Evolutionary conservation across 441 rosid species (phyloP), one percentile per base, ranked within the genome.

Genomic region (Omphalea diandra): DNA sequence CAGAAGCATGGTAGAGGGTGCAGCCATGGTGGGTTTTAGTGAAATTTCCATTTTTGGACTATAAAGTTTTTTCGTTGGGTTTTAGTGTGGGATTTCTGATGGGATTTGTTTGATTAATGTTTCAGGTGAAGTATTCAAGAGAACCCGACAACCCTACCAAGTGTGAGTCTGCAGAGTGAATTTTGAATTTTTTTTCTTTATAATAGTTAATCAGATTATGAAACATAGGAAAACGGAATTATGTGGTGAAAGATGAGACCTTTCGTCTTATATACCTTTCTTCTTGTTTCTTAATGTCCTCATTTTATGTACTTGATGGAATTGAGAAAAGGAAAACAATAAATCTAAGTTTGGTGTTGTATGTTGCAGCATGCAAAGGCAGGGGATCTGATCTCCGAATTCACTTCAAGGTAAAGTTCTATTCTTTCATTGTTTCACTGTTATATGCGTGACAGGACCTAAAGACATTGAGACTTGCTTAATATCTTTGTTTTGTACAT

Each of bases 101-200:
- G 41, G 24, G 20, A 52, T 72, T n/a, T 58, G 47, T 55, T 72
- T 46, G 36, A 27, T 56, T 73, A 49, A 18, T 41, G 57, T 79
- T 38, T 75, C 83, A 90, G 90, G 90, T 87, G 83, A 90, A 87
- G 86, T 90, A 90, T 73, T 90, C 90, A 7, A 83, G 80, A 61
- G 93, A 90, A 75, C 88, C 93, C 4, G 91, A 80, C 70, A 90
- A 90, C 36, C 77, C 80, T 3, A 90, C 93, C 77, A 90, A 90
- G 83, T 88, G 93, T 86, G 81, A 77, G 79, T 61, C 5, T 1
- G 3, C 33, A 41, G 1, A 18, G 20, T 31, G 17, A 33, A 1
- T 31, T 14, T 47, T 5, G 1, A 18, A 22, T 35, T 47, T 3
- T 24, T 38, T 15, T 2, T 56, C 7, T 11, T 26, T 9, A 17